Evolutionary conservation across 2,329 filamentous ascomycete genomes (phyloP).

Genomic region (Microdochium nivale): DNA sequence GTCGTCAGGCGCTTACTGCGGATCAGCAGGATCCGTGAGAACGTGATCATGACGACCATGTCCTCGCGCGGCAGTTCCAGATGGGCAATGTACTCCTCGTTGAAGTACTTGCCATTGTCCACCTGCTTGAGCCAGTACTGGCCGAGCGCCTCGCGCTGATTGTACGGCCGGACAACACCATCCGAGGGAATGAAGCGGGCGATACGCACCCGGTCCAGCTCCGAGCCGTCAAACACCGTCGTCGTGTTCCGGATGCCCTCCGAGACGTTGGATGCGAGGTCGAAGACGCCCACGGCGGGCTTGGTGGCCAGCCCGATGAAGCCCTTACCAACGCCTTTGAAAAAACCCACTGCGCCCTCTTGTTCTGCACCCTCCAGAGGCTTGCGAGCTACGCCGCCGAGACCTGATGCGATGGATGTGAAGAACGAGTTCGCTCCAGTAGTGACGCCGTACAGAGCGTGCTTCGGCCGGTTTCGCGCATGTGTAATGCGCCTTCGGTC

Average conservation of each 20-base stretch:
- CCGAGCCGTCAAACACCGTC: constrained; percentile 91
- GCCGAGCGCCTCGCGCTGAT: constrained; percentile 86
- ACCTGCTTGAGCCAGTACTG: constrained; percentile 99
- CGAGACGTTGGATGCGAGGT: constrained; percentile 92
- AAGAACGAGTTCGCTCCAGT: constrained; percentile 93
- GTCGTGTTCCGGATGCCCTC: constrained; percentile 98
- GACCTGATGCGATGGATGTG: constrained; percentile 83
- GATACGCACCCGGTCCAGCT: constrained; percentile 88
- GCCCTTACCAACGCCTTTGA: constrained; percentile 96
- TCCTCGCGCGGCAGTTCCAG: constrained; percentile 84
- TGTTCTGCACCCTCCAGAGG: constrained; percentile 93
- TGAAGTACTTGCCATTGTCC: constrained; percentile 95
- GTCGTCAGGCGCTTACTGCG: constrained; percentile 75
- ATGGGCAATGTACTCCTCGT: constrained; percentile 95
- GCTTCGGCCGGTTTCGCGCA: constrained; percentile 89
- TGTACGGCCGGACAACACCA: constrained; percentile 90
- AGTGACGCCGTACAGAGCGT: constrained; percentile 92
- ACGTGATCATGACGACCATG: constrained; percentile 84
- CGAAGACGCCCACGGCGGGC: constrained; percentile 91
- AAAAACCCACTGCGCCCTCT: constrained; percentile 87
- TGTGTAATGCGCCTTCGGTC: constrained; percentile 90
- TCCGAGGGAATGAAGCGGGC: constrained; percentile 87
- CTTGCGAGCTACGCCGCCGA: constrained; percentile 87
- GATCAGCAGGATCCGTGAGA: constrained; percentile 80
- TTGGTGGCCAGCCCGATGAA: constrained; percentile 92